Evolutionary conservation across 2,329 filamentous ascomycete species (phyloP).

Genomic region (Chaetothyriales sp.): DNA sequence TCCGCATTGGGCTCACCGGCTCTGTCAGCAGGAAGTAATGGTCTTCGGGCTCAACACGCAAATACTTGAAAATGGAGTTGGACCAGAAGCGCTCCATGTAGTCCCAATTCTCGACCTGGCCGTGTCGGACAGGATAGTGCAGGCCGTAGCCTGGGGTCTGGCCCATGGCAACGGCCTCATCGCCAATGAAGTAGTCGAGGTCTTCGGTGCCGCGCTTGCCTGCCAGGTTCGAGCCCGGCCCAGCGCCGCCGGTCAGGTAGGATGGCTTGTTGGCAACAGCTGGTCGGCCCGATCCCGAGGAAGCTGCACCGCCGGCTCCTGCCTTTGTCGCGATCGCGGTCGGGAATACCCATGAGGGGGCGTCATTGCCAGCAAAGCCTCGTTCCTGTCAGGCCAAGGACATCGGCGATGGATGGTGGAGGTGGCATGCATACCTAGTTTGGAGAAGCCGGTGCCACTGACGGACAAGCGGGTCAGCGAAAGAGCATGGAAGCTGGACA

Average conservation of each 20-base stretch:
- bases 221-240: conserved; percentile 65
- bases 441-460: conserved; percentile 98
- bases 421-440: conserved; percentile 57
- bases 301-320: conserved; percentile 49
- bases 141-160: conserved; percentile 84
- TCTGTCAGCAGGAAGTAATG: conserved; percentile 97
- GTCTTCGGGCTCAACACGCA: conserved; percentile 94
- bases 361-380: conserved; percentile 99
- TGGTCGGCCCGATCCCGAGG: conserved; percentile 73
- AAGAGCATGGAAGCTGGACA: conserved; percentile 11
- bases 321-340: conserved; percentile 96
- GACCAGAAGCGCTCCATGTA: conserved; percentile 99
- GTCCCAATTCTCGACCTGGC: conserved; percentile 99
- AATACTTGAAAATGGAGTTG: conserved; percentile 99
- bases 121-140: conserved; percentile 94
- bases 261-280: conserved; percentile 88
- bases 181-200: conserved; percentile 95
- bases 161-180: conserved; percentile 76
- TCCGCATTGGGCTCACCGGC: conserved; percentile 46
- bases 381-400: conserved; percentile 22
- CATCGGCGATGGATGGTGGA: conserved; percentile 3
- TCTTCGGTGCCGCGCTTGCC: conserved; percentile 93
- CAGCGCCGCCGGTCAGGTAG: conserved; percentile 81
- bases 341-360: conserved; percentile 96
- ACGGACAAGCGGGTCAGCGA: conserved; percentile 24